phyloP scores from a whole-genome alignment of 2,329 filamentous ascomycete genomes.

The Trichoderma koningii region DNA sequence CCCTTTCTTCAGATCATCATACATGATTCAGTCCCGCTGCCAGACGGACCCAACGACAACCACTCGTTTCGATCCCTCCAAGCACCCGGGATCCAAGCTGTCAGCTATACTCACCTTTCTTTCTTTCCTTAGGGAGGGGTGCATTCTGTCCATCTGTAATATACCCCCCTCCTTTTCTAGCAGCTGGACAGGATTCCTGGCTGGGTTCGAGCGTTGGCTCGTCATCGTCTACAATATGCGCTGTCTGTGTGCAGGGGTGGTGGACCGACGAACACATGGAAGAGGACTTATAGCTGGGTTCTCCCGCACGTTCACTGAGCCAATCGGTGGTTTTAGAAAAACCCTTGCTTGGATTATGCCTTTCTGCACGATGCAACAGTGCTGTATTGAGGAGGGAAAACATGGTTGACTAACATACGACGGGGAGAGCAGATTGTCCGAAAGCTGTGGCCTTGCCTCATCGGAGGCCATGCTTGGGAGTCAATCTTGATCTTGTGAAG shows the following conservation, averaged over 20 bases:
- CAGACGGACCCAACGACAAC: not conserved
- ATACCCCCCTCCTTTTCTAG: no score
- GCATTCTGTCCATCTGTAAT: no score
- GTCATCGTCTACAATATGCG: no score
- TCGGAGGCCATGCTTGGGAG: no score
- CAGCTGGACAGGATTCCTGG: no score
- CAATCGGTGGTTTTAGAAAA: slow-evolving; percentile 3
- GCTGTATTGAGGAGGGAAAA: not conserved
- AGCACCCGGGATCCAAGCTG: not conserved
- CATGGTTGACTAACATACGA: slow-evolving; percentile 7
- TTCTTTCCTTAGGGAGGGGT: no score
- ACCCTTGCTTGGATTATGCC: not conserved
- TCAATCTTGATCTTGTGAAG: not conserved
- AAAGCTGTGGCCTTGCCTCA: no score
- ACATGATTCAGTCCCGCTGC: not conserved
- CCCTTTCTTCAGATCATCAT: not conserved
- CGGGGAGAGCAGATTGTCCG: no score
- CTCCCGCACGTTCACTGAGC: not conserved
- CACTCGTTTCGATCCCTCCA: slow-evolving; percentile 4
- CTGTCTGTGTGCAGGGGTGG: not conserved
- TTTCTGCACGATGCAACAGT: not conserved
- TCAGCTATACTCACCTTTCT: no score
- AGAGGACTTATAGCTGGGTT: not conserved
- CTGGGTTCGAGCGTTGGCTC: no score
- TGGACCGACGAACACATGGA: not conserved